Base-by-base conservation (phyloP, 768 basidiomycete genomes). In the Lentinus tigrinus region DNA sequence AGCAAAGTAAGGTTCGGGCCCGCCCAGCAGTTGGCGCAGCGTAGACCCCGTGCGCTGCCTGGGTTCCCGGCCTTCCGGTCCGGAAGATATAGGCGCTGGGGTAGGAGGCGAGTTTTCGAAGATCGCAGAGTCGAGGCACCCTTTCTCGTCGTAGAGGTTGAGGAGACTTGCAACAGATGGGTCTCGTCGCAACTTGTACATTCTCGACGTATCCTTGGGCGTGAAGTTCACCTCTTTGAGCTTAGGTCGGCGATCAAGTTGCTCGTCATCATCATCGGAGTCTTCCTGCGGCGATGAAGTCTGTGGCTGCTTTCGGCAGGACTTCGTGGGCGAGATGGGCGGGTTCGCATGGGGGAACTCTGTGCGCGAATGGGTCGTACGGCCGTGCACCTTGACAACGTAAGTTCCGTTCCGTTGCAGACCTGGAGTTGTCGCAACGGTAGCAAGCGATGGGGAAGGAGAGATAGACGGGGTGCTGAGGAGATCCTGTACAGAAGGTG, bases 131-230 rank as follows among this genome's bases (percentile, higher is more conserved):
- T 84, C 77, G 26, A 92, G 75, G 51, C 80, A 78, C 17, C 90
- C 90, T 54, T 88, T 75, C 4, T 88, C 83, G 63, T 91, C 89
- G 63, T 91, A 93, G 61, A 90, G 74, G 54, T 84, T 79, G 36
- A 92, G 73, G 23, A 93, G 74, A 63, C 87, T 91, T 14, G 79
- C 87, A 27, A 93, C 88, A 21, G 91, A 92, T 3, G 90, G 89
- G 60, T 93, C 89, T 26, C 85, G 84, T 43, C 85, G 85, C 46
- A 93, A 77, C 21, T 80, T 73, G 13, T 81, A 71, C 10, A 88
- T 74, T 27, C 87, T 82, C 58, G 74, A 78, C 74, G 70, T 74
- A 61, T 81, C 81, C 38, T 76, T 74, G 56, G 69, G 78, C 34
- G 73, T 78, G 70, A 71, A 70, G 28, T 73, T 80, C 59, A 63